Evolutionary conservation across 129 eudicot species (phyloP).

Genomic region (Flaveria ramosissima): DNA sequence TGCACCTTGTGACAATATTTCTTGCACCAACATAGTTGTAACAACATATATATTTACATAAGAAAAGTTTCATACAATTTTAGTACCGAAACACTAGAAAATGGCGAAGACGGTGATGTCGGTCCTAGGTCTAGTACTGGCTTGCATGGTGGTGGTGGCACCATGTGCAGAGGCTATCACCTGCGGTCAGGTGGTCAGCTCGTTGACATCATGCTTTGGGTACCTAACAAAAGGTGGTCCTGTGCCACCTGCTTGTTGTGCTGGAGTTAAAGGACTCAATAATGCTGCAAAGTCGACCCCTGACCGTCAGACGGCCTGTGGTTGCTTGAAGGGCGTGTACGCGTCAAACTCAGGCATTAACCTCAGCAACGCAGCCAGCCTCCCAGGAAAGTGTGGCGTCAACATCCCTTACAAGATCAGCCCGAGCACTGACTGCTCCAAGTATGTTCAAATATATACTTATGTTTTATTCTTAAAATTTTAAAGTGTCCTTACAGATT

Average conservation of each 20-base stretch:
- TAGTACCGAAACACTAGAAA: neutral
- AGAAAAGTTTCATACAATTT: neutral
- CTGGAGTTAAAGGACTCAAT: constrained; percentile 34
- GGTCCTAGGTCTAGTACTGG: constrained; percentile 13
- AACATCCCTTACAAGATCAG: constrained; percentile 35
- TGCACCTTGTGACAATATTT: neutral
- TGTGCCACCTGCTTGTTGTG: constrained; percentile 38
- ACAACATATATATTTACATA: neutral
- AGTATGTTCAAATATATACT: constrained; percentile 21
- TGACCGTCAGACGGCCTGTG: constrained; percentile 40
- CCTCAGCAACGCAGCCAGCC: constrained; percentile 18
- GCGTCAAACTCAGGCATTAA: neutral
- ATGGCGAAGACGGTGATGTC: neutral
- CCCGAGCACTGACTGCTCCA: constrained; percentile 49
- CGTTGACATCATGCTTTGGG: constrained; percentile 8
- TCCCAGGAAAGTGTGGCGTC: constrained; percentile 38
- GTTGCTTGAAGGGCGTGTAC: constrained; percentile 35
- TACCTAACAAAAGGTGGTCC: constrained; percentile 18
- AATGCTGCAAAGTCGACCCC: constrained; percentile 31
- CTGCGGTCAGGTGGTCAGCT: constrained; percentile 20
- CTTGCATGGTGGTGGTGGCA: constrained; percentile 17
- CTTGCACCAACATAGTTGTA: constrained; percentile 13
- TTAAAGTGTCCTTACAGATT: neutral
- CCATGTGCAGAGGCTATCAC: constrained; percentile 23
- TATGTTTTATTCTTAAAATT: neutral